Percentiles rank a stretch among this genome's conserved stretches.
Evolutionary conservation across 352 stramenopile genomes (phyloP).

Genomic region (Phytophthora chlamydospora): DNA sequence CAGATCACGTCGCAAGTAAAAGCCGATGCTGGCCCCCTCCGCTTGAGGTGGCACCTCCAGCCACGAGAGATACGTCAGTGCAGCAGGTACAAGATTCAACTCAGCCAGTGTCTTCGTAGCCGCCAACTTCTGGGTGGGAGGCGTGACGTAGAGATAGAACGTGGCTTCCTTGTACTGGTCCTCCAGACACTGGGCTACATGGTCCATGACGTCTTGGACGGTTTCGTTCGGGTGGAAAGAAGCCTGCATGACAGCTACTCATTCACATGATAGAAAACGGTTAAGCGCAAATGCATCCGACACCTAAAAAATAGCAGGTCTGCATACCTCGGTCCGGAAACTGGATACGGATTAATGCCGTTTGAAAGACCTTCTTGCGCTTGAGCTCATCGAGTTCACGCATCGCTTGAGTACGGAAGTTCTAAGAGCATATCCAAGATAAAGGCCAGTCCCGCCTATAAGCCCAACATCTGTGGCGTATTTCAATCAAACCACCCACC

Average conservation of each 20-base stretch:
- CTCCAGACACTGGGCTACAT: constrained; percentile 63
- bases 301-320: too few relatives aligned
- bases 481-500: constrained; percentile 34
- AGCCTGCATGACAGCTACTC: constrained; percentile 77
- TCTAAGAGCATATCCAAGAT: constrained; percentile 43
- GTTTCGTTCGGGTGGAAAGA: constrained; percentile 86
- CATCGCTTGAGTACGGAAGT: constrained; percentile 88
- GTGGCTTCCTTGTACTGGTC: constrained; percentile 20
- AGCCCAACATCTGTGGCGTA: neutral
- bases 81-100: constrained; percentile 78
- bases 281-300: constrained; percentile 1
- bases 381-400: constrained; percentile 88
- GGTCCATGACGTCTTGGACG: constrained; percentile 68
- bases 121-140: constrained; percentile 70
- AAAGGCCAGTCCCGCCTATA: constrained; percentile 2
- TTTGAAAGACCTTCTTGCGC: constrained; percentile 83
- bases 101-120: constrained; percentile 64
- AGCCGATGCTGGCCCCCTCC: constrained; percentile 35
- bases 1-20: constrained; percentile 68
- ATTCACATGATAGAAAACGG: constrained; percentile 4
- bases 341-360: constrained; percentile 77
- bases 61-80: constrained; percentile 82
- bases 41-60: constrained; percentile 30
- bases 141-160: constrained; percentile 86
- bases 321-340: constrained; percentile 81